Evolutionary conservation across 768 basidiomycete genomes (phyloP), one percentile per base, ranked within the genome.

Genomic region (Mycena rebaudengoi): DNA sequence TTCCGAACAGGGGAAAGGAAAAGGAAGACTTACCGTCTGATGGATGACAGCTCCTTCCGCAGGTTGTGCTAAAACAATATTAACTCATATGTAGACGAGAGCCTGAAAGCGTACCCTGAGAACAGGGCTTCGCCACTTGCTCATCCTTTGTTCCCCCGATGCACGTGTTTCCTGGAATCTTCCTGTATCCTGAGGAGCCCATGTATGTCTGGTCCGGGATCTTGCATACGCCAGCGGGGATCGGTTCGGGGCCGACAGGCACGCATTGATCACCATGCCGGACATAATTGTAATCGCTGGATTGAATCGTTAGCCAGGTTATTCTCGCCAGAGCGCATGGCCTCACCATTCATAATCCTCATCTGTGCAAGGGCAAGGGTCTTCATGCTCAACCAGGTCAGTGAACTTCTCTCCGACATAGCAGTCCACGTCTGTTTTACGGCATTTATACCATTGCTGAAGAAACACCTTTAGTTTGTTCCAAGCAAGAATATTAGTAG

Each of bases 271-370:
- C 81, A 13, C 86, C 90, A 59, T 90, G 85, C 23, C 88, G 88
- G 44, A 96, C 81, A 69, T 84, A 97, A 75, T 97, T 97, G 78
- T 92, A 98, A 79, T 97, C 96, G 66, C 95, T 96, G 4, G n/a
- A n/a, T n/a, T n/a, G n/a, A n/a, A n/a, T n/a, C n/a, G n/a, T n/a
- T n/a, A n/a, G n/a, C n/a, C n/a, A n/a, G n/a, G n/a, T n/a, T n/a
- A n/a, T n/a, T n/a, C n/a, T n/a, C n/a, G n/a, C n/a, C n/a, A n/a
- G n/a, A n/a, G n/a, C n/a, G n/a, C n/a, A n/a, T n/a, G n/a, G n/a
- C n/a, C n/a, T n/a, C 68, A 96, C 96, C 97, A 99, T 74, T 99
- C 98, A 69, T 88, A 99, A 74, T 99, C 97, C 14, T 88, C 88
- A 65, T 95, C 91, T 2, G 85, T 82, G 71, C 97, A 99, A 21